These are phyloP conservation scores for Tolypocladium amazonense DNA, from an alignment of 2,329 filamentous ascomycete genomes.

Conservation along the genomic window DNA sequence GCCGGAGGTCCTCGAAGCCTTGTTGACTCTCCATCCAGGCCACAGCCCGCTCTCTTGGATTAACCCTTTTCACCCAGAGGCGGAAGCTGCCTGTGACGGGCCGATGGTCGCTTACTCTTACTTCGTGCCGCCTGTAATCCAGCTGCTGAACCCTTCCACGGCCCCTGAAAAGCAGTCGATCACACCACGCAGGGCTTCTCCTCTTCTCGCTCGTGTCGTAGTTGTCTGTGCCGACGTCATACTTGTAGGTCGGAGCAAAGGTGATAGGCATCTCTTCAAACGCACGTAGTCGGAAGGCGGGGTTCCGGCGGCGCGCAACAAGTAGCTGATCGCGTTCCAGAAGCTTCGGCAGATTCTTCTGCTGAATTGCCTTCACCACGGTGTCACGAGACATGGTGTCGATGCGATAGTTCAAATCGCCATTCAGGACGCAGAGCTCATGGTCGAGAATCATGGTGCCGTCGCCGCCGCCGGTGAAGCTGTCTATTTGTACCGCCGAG, in stretches of 20 bases:
- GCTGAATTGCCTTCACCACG: constrained; percentile 74
- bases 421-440: constrained; percentile 93
- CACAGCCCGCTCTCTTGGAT: constrained; percentile 50
- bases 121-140: constrained; percentile 82
- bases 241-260: constrained; percentile 96
- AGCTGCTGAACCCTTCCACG: constrained; percentile 73
- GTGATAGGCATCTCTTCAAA: constrained; percentile 87
- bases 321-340: constrained; percentile 90
- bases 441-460: constrained; percentile 93
- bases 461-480: constrained; percentile 84
- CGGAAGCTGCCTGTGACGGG: constrained; percentile 82
- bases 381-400: constrained; percentile 93
- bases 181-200: constrained; percentile 91
- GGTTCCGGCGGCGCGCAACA: constrained; percentile 79
- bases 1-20: constrained; percentile 62
- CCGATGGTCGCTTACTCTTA: constrained; percentile 82
- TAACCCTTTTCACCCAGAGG: constrained; percentile 74
- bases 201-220: constrained; percentile 96
- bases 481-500: constrained; percentile 57
- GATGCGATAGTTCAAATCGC: constrained; percentile 96
- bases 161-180: constrained; percentile 80
- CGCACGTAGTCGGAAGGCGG: constrained; percentile 75
- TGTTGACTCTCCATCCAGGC: constrained; percentile 66
- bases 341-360: constrained; percentile 72
- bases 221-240: constrained; percentile 87